Base-by-base conservation (phyloP, 768 basidiomycete species). In the Cantharellus anzutake region DNA sequence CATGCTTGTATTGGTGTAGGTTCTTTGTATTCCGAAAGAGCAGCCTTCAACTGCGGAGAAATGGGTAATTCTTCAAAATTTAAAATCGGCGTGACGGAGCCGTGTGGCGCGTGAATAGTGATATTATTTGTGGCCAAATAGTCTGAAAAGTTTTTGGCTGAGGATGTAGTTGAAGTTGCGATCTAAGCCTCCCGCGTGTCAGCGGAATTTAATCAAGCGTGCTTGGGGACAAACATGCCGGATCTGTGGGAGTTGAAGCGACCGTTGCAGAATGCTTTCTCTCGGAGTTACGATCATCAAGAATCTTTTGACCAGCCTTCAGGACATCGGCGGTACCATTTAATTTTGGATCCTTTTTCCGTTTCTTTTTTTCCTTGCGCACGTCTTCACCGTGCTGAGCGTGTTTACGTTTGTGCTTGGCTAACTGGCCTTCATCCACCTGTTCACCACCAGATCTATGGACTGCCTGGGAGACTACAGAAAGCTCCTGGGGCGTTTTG, bases 1-100 rank as follows among this genome's bases (percentile, higher is more conserved):
- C 89, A 94, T 3, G 90, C 84, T 68, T 99, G 96, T 59, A 99
- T 91, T 0, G 96, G 93, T 0, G 93, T 94, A 3, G 96, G 94
- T 63, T 84, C 80, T 63, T 81, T 79, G 73, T 92, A 99, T 4
- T 73, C 74, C 55, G 73, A 69, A 61, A 97, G 82, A 0, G 81
- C 83, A 0, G 71, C 66, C 48, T 75, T 76, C 41, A 98, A 77
- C 11, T 74, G 73, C 0, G 72, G 69, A 3, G 84, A 80, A 56
- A 97, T 76, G 38, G 74, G 74, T 0, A 98, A 77, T 59, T 85
- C 79, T 60, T 77, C 72, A 67, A 99, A 94, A 1, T 80, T 76
- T 52, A 84, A 75, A 57, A 90, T 72, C 37, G 96, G 93, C 11
- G 73, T 65, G 3, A 74, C 67, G 41, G 74, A 69, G 50, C 74